Percentiles rank a stretch among this genome's conserved stretches.
phyloP scores from a whole-genome alignment of 306 rosid genomes.

The Cucurbita argyrosperma region DNA sequence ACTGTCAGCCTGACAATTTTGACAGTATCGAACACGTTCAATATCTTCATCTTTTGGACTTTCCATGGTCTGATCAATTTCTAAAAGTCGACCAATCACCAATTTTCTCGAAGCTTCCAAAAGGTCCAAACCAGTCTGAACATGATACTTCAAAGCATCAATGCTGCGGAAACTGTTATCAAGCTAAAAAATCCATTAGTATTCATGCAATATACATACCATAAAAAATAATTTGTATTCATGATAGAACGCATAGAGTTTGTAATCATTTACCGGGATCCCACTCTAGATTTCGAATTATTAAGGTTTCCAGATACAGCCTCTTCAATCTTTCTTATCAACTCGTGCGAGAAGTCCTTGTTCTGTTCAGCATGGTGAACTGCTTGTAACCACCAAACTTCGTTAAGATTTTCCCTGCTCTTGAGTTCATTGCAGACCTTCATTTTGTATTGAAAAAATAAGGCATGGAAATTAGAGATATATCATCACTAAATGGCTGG shows the following conservation, averaged over 20 bases:
- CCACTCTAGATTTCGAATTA: slow-evolving; percentile 42
- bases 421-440: slow-evolving; percentile 46
- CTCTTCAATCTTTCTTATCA: slow-evolving; percentile 82
- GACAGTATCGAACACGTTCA: slow-evolving; percentile 68
- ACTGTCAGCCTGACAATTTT: slow-evolving; percentile 52
- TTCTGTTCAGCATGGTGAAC: slow-evolving; percentile 65
- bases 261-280: slow-evolving; percentile 44
- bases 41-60: slow-evolving; percentile 78
- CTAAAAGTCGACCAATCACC: slow-evolving; percentile 66
- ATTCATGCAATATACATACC: neutral
- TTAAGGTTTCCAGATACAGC: slow-evolving; percentile 49
- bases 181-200: slow-evolving; percentile 14
- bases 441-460: slow-evolving; percentile 3
- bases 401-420: slow-evolving; percentile 24
- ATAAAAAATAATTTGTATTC: neutral
- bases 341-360: slow-evolving; percentile 50
- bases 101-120: slow-evolving; percentile 64
- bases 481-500: too few species aligned
- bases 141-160: slow-evolving; percentile 58
- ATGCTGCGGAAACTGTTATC: slow-evolving; percentile 62
- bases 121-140: slow-evolving; percentile 79
- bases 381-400: slow-evolving; percentile 85
- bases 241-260: neutral
- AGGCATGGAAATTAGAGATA: neutral
- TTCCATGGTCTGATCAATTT: slow-evolving; percentile 69